Conservation (phyloP, 805 yeast genomes). For the Ogataea degrootiae region DNA sequence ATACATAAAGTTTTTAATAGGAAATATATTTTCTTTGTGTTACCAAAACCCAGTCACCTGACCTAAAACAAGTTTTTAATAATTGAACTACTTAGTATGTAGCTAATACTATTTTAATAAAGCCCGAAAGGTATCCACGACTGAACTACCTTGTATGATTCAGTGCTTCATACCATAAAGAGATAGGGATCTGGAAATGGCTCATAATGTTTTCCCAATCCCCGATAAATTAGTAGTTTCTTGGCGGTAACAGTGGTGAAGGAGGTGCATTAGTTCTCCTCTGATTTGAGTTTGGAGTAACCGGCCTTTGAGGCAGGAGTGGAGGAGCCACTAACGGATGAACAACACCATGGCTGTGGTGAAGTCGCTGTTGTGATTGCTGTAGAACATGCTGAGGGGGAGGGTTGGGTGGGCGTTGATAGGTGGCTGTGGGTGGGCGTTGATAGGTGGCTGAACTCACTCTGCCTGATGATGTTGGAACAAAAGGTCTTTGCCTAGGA, state of each 20-base stretch:
- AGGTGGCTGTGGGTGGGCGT: background rate
- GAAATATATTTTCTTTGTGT: too few relatives aligned
- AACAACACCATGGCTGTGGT: conserved; percentile 1
- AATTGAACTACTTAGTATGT: too few relatives aligned
- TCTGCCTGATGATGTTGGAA: conserved; percentile 2
- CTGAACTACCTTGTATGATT: too few relatives aligned
- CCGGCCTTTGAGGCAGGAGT: conserved; percentile 6
- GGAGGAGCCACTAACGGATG: conserved; percentile 16
- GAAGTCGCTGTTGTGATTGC: background rate
- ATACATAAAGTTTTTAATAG: too few relatives aligned
- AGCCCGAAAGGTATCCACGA: too few relatives aligned
- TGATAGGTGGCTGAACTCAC: too few relatives aligned
- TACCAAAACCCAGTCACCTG: too few relatives aligned
- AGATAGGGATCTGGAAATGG: too few relatives aligned
- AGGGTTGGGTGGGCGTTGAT: background rate
- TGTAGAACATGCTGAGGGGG: background rate
- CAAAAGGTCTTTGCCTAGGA: background rate
- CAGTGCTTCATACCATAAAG: too few relatives aligned
- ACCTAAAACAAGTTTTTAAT: too few relatives aligned
- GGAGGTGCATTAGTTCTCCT: background rate
- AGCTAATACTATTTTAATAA: too few relatives aligned
- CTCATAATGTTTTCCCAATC: too few relatives aligned
- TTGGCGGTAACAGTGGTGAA: background rate
- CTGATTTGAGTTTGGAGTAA: background rate
- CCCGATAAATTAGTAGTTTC: background rate